These are phyloP conservation scores for Ophiostoma ulmi DNA, from an alignment of 2,329 filamentous ascomycete genomes.

Conservation along the genomic window DNA sequence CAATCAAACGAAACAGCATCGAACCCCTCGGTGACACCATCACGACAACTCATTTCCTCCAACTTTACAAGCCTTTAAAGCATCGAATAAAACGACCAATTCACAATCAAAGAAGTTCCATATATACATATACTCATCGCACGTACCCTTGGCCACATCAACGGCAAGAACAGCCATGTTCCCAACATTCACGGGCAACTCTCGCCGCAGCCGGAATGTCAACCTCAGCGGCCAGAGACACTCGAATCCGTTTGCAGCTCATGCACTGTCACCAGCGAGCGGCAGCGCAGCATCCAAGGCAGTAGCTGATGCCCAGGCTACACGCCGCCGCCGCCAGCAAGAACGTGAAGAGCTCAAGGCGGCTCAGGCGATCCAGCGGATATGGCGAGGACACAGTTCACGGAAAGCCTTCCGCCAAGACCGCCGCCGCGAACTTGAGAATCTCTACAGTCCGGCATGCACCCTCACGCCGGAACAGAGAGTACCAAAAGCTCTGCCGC, in stretches of 20 bases:
- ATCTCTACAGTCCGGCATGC: slow-evolving; percentile 42
- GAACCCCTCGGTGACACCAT: background rate
- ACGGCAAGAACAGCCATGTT: slow-evolving; percentile 59
- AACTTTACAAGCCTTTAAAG: background rate
- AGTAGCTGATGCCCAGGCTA: slow-evolving; percentile 79
- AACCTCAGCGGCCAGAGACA: slow-evolving; percentile 79
- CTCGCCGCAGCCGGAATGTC: slow-evolving; percentile 80
- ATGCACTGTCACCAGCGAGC: slow-evolving; percentile 51
- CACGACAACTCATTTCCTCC: background rate
- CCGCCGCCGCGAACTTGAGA: slow-evolving; percentile 60
- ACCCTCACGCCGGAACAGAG: slow-evolving; percentile 36
- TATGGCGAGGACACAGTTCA: slow-evolving; percentile 72
- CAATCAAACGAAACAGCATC: background rate
- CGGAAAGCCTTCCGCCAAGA: slow-evolving; percentile 53
- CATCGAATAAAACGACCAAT: background rate
- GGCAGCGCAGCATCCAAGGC: slow-evolving; percentile 67
- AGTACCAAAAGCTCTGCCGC: slow-evolving; percentile 40
- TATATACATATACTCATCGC: background rate
- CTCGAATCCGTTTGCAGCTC: slow-evolving; percentile 70
- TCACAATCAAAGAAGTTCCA: background rate
- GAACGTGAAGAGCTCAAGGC: slow-evolving; percentile 75
- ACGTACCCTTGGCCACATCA: background rate
- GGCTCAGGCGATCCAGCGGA: slow-evolving; percentile 66
- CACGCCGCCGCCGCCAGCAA: slow-evolving; percentile 71
- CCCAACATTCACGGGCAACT: slow-evolving; percentile 82